Evolutionary conservation across 1,139 yeast genomes (phyloP).

Genomic region (Yamadazyma triangularis): DNA sequence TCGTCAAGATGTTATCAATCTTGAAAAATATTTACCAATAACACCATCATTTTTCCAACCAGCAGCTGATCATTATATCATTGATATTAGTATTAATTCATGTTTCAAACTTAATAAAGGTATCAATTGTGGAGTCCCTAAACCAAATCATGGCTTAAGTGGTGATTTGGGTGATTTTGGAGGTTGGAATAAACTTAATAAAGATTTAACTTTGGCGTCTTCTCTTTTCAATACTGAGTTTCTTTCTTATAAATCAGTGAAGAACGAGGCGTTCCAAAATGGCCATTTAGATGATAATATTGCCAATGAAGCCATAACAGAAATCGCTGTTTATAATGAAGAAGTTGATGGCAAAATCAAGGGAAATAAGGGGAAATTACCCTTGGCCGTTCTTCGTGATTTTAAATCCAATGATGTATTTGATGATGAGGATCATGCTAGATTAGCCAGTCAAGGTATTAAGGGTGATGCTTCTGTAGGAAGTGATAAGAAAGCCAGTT

Average conservation of each 20-base stretch:
- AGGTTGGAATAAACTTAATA: slow-evolving; percentile 34
- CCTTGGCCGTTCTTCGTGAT: slow-evolving; percentile 25
- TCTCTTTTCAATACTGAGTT: slow-evolving; percentile 29
- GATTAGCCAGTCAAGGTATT: slow-evolving; percentile 11
- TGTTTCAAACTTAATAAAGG: slow-evolving; percentile 25
- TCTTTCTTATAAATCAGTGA: slow-evolving; percentile 29
- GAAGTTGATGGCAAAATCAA: slow-evolving; percentile 22
- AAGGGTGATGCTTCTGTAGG: slow-evolving; percentile 13
- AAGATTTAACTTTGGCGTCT: slow-evolving; percentile 34
- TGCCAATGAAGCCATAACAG: slow-evolving; percentile 25
- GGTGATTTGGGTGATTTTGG: slow-evolving; percentile 27
- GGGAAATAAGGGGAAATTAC: slow-evolving; percentile 33
- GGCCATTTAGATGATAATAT: slow-evolving; percentile 8
- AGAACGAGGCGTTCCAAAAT: slow-evolving; percentile 17
- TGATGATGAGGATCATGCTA: slow-evolving; percentile 25
- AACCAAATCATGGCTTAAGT: slow-evolving; percentile 19
- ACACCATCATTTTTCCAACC: slow-evolving; percentile 42
- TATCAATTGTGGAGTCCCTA: slow-evolving; percentile 31
- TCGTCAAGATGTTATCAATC: slow-evolving; percentile 23
- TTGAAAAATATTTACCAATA: slow-evolving; percentile 27
- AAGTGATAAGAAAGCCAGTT: slow-evolving; percentile 16
- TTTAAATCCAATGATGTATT: slow-evolving; percentile 22
- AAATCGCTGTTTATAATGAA: slow-evolving; percentile 32
- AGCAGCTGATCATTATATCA: slow-evolving; percentile 29
- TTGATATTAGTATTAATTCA: slow-evolving; percentile 30